phyloP scores from a whole-genome alignment of 2,329 filamentous ascomycete species.

The Bertia moriformis region DNA sequence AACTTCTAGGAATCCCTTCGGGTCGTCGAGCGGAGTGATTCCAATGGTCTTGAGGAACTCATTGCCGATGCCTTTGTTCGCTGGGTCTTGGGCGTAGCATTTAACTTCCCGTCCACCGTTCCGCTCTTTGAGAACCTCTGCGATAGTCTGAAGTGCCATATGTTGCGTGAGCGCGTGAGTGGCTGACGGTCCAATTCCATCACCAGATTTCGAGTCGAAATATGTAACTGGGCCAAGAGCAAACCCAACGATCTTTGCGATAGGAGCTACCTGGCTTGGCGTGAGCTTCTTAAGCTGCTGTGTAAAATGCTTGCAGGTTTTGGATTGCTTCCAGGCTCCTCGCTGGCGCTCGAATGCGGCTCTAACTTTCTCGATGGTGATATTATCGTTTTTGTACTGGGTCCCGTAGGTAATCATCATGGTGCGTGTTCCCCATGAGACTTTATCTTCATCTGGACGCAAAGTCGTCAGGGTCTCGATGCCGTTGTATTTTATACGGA shows the following conservation, averaged over 20 bases:
- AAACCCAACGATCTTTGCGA: neutral
- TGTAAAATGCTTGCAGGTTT: neutral
- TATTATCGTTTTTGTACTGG: neutral
- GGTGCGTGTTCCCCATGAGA: neutral
- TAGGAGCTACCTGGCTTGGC: neutral
- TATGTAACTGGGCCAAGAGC: neutral
- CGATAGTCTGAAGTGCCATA: neutral
- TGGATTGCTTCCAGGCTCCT: neutral
- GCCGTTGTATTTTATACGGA: neutral
- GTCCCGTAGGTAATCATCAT: neutral
- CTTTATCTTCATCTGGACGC: neutral
- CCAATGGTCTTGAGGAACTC: conserved; percentile 8
- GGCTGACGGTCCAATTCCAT: no score
- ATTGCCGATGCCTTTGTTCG: conserved; percentile 8
- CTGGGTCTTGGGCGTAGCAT: conserved; percentile 12
- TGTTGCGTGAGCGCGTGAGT: neutral
- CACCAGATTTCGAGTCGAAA: no score
- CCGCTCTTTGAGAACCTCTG: neutral
- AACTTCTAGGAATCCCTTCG: conserved; percentile 14
- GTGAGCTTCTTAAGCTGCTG: neutral
- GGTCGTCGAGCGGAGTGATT: conserved; percentile 13
- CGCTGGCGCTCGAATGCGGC: neutral
- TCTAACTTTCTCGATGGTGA: neutral
- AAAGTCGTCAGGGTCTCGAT: neutral
- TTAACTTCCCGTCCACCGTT: conserved; percentile 2